These are phyloP conservation scores for Neofusicoccum kwambonambiense DNA, from an alignment of 2,329 filamentous ascomycete species.

Conservation along the genomic window DNA sequence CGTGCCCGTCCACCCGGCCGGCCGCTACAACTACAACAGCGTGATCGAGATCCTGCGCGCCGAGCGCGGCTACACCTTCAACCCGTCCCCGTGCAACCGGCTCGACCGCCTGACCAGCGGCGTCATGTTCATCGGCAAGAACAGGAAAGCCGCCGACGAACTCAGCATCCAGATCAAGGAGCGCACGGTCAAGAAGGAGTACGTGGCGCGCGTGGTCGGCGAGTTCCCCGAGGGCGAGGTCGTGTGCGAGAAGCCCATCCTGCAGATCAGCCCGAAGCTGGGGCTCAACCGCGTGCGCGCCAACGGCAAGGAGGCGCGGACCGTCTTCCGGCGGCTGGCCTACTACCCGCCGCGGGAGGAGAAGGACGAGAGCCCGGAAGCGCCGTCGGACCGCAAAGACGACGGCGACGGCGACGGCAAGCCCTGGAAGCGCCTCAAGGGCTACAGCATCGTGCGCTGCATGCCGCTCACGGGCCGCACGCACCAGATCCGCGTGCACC, in stretches of 20 bases:
- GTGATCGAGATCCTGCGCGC: conserved; percentile 90
- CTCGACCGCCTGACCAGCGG: conserved; percentile 91
- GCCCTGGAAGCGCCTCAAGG: conserved; percentile 59
- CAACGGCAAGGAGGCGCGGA: conserved; percentile 84
- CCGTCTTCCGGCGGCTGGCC: conserved; percentile 87
- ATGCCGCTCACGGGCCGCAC: conserved; percentile 90
- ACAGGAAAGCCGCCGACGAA: conserved; percentile 72
- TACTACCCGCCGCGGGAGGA: conserved; percentile 69
- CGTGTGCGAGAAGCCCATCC: conserved; percentile 88
- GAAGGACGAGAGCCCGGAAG: conserved; percentile 17
- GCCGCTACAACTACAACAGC: conserved; percentile 93
- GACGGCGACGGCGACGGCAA: conserved; percentile 29
- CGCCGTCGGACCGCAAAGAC: conserved; percentile 14
- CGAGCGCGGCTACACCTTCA: conserved; percentile 60
- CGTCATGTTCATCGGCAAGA: conserved; percentile 97
- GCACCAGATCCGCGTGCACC: conserved; percentile 90
- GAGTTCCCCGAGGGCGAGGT: conserved; percentile 89
- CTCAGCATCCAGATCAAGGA: conserved; percentile 74
- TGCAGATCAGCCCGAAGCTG: conserved; percentile 91
- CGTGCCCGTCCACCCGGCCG: conserved; percentile 91
- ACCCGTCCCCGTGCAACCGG: conserved; percentile 79
- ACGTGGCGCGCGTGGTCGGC: conserved; percentile 86
- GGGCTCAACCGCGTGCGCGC: conserved; percentile 93
- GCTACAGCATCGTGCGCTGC: conserved; percentile 93
- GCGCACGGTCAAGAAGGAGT: conserved; percentile 89